These are phyloP conservation scores for Hypoxylon cercidicola DNA, from an alignment of 495 filamentous ascomycete species.

Conservation along the genomic window DNA sequence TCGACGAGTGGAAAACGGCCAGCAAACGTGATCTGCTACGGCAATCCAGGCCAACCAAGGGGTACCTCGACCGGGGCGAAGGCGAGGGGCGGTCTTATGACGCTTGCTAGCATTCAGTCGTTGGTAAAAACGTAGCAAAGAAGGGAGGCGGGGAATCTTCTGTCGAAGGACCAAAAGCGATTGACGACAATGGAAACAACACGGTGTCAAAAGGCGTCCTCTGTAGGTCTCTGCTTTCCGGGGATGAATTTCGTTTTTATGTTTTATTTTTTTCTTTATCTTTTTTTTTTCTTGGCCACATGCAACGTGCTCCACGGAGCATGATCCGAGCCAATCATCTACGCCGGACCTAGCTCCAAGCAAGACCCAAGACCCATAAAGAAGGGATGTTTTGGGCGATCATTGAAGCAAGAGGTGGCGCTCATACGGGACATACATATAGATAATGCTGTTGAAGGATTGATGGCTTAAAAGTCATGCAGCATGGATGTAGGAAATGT, in stretches of 20 bases:
- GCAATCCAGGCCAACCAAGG: too few species aligned
- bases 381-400: background rate
- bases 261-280: conserved; percentile 2
- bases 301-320: background rate
- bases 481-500: too few species aligned
- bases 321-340: conserved; percentile 19
- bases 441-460: too few species aligned
- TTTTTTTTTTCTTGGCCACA: background rate
- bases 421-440: background rate
- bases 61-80: background rate
- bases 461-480: too few species aligned
- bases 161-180: too few species aligned
- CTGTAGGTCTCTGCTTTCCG: background rate
- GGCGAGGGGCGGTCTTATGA: too few species aligned
- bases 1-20: background rate
- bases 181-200: too few species aligned
- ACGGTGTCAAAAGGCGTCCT: too few species aligned
- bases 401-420: background rate
- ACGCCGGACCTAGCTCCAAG: background rate
- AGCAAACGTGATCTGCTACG: background rate
- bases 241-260: background rate
- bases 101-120: too few species aligned
- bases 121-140: too few species aligned
- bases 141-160: too few species aligned
- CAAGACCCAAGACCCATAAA: too few species aligned